Conservation (phyloP, 495 filamentous ascomycete species). For the Daldinia grandis region DNA sequence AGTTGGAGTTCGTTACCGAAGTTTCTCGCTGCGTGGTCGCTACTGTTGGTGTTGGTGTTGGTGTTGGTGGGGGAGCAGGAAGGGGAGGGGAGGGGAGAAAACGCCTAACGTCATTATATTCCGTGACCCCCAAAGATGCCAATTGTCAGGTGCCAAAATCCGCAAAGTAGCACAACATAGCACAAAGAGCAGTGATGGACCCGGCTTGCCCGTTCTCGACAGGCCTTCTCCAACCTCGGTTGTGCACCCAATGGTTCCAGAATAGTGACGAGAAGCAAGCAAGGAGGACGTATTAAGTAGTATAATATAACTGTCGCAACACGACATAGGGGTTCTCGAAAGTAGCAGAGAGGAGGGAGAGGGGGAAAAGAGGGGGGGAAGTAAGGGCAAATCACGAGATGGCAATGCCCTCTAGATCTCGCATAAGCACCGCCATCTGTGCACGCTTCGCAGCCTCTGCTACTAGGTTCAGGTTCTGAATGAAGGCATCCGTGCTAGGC, state of each 20-base stretch:
- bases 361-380: neutral
- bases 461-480: slow-evolving; percentile 83
- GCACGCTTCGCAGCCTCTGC: slow-evolving; percentile 96
- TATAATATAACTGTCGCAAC: neutral
- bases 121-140: slow-evolving; percentile 18
- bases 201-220: neutral
- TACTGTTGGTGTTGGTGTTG: neutral
- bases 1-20: slow-evolving; percentile 3
- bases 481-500: slow-evolving; percentile 66
- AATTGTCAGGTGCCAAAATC: slow-evolving; percentile 26
- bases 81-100: neutral
- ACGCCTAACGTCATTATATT: slow-evolving; percentile 28
- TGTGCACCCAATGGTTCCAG: neutral
- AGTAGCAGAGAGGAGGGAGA: neutral
- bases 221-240: neutral
- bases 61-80: slow-evolving; percentile 9
- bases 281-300: neutral
- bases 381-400: slow-evolving; percentile 51
- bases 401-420: slow-evolving; percentile 78
- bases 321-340: neutral
- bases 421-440: slow-evolving; percentile 84
- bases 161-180: slow-evolving; percentile 16
- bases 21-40: slow-evolving; percentile 3
- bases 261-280: neutral
- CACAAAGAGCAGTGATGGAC: slow-evolving; percentile 17